These are phyloP conservation scores for Lachancea cidri DNA, from an alignment of 805 yeast species.

Conservation along the genomic window DNA sequence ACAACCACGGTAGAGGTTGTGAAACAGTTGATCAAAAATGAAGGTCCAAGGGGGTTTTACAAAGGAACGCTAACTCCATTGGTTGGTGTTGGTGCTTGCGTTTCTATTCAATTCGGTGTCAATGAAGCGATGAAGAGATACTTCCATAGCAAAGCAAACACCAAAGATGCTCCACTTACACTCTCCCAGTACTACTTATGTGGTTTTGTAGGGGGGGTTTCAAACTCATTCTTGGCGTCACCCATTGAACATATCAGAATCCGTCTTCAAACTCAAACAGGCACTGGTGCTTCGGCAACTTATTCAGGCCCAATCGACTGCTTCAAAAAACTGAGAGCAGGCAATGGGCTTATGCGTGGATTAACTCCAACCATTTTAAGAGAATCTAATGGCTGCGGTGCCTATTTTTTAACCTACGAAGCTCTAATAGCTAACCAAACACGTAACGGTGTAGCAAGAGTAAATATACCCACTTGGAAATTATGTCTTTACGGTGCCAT, in stretches of 20 bases:
- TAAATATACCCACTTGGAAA: constrained; percentile 80
- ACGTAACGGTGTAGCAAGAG: constrained; percentile 44
- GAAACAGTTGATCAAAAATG: constrained; percentile 61
- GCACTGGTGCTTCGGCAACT: constrained; percentile 40
- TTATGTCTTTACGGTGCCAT: constrained; percentile 84
- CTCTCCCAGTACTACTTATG: constrained; percentile 68
- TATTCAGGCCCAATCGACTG: constrained; percentile 51
- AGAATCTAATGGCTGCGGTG: constrained; percentile 85
- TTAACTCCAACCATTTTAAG: constrained; percentile 75
- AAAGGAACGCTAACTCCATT: constrained; percentile 93
- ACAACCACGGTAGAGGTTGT: constrained; percentile 71
- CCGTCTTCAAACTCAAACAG: constrained; percentile 75
- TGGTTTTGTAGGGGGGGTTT: constrained; percentile 90
- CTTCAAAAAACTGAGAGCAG: constrained; percentile 44
- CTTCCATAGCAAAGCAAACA: constrained; percentile 43
- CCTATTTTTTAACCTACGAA: constrained; percentile 86
- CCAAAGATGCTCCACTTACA: constrained; percentile 38
- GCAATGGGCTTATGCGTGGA: constrained; percentile 72
- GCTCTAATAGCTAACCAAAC: constrained; percentile 59
- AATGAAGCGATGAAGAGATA: constrained; percentile 89
- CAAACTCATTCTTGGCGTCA: constrained; percentile 81
- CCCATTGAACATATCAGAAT: constrained; percentile 96
- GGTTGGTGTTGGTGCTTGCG: constrained; percentile 97
- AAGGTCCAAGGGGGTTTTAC: constrained; percentile 83
- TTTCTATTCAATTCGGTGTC: constrained; percentile 90